Evolutionary conservation across 164 flowering plant species (phyloP).

Genomic region (Tetrastigma voinierianum): DNA sequence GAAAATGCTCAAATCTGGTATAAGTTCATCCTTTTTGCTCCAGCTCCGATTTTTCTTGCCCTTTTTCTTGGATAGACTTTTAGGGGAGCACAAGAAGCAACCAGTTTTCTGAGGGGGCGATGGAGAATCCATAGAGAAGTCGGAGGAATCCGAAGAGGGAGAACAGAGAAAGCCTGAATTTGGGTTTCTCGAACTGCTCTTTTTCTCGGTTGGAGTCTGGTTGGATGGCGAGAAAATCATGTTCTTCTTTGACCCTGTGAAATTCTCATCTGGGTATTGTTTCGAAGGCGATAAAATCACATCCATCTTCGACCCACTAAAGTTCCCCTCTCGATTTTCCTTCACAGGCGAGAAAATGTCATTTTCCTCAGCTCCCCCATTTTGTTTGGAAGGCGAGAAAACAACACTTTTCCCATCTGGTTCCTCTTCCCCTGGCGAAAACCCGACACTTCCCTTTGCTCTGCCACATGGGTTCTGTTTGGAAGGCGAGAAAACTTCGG

Average conservation of each 20-base stretch:
- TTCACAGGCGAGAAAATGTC: not conserved
- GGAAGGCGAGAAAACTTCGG: constrained; percentile 11
- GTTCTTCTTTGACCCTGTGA: not conserved
- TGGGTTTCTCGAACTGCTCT: constrained; percentile 9
- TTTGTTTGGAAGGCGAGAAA: not conserved
- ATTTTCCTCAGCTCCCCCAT: not conserved
- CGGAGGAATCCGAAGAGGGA: constrained; percentile 16
- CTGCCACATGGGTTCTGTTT: constrained; percentile 1
- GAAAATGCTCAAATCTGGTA: constrained; percentile 43
- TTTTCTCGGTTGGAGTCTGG: constrained; percentile 7
- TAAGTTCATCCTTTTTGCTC: constrained; percentile 38
- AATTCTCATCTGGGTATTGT: no score
- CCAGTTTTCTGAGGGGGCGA: constrained; percentile 47
- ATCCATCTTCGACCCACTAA: not conserved
- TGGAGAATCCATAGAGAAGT: constrained; percentile 13
- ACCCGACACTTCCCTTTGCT: no score
- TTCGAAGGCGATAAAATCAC: constrained; percentile 7
- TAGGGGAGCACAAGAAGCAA: constrained; percentile 64
- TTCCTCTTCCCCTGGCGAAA: no score
- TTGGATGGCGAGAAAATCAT: constrained; percentile 1
- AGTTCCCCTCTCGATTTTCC: constrained; percentile 8
- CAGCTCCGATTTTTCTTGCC: constrained; percentile 30
- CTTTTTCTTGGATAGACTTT: constrained; percentile 30
- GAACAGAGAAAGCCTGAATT: constrained; percentile 18
- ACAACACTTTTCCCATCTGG: constrained; percentile 2